A percentile compares a stretch with the other conserved stretches of the same genome.
These are phyloP conservation scores for Dactylellina sp. DNA, from an alignment of 2,329 filamentous ascomycete genomes.

Conservation along the genomic window DNA sequence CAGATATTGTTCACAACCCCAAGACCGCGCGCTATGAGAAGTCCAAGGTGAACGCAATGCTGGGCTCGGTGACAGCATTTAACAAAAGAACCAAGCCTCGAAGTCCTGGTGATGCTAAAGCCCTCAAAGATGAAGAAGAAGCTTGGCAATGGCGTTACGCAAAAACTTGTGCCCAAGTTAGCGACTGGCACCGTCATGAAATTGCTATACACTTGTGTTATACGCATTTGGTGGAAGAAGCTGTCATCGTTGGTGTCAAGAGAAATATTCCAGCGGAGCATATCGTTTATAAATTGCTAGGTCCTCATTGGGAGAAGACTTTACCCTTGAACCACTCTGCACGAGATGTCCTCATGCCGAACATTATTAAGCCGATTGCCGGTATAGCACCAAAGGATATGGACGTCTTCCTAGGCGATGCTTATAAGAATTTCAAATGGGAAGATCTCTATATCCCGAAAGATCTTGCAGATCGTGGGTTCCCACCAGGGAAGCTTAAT, in stretches of 20 bases:
- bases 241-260: constrained; percentile 66
- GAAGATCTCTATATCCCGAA: constrained; percentile 66
- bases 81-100: constrained; percentile 67
- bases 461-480: constrained; percentile 66
- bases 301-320: constrained; percentile 68
- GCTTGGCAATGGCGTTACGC: constrained; percentile 70
- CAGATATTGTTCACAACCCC: constrained; percentile 58
- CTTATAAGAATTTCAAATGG: constrained; percentile 66
- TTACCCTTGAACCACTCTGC: constrained; percentile 68
- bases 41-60: constrained; percentile 9
- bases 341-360: constrained; percentile 65
- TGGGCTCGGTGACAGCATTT: constrained; percentile 67
- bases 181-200: constrained; percentile 68
- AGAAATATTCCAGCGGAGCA: constrained; percentile 65
- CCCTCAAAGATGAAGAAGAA: constrained; percentile 64
- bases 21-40: constrained; percentile 13
- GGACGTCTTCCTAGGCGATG: constrained; percentile 64
- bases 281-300: constrained; percentile 65
- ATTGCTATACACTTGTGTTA: constrained; percentile 66
- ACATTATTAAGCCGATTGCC: constrained; percentile 65
- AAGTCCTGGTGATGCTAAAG: constrained; percentile 57
- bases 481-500: constrained; percentile 62
- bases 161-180: constrained; percentile 67
- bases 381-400: constrained; percentile 63
- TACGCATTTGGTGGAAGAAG: constrained; percentile 67